These are phyloP conservation scores for Chlorella sp. DNA, from an alignment of 139 green algal genomes.

Conservation along the genomic window DNA sequence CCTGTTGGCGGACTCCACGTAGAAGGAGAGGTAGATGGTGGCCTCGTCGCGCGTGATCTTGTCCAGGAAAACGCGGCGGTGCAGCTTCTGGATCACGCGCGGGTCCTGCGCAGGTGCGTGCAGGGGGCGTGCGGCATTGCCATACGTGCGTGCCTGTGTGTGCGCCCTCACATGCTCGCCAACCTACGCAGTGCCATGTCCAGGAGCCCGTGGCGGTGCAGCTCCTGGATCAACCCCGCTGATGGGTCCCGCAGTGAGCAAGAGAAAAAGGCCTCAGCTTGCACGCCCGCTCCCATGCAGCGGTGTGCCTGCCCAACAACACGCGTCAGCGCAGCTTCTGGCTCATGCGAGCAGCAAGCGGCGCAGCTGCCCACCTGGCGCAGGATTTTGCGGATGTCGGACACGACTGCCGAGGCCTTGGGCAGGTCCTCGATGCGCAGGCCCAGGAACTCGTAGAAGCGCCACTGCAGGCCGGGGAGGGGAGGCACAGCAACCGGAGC, in stretches of 20 bases:
- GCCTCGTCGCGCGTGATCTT: constrained; percentile 76
- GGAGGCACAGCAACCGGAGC: no score
- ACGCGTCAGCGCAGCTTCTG: no score
- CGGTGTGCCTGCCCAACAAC: no score
- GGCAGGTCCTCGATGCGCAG: constrained; percentile 58
- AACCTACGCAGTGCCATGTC: no score
- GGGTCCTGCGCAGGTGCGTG: constrained; percentile 41
- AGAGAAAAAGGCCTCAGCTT: no score
- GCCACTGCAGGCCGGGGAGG: constrained; percentile 71
- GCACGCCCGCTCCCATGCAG: no score
- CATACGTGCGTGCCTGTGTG: no score
- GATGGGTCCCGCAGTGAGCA: no score
- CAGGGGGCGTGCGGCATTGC: background rate
- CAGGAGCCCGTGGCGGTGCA: no score
- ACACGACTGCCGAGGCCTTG: constrained; percentile 48
- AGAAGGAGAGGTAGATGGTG: constrained; percentile 82
- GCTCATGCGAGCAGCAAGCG: no score
- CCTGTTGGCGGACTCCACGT: constrained; percentile 77
- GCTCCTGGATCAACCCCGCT: no score
- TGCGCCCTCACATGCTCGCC: no score
- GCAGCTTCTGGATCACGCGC: constrained; percentile 90
- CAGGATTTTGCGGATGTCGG: constrained; percentile 74
- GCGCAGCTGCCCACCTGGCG: background rate
- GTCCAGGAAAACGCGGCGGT: constrained; percentile 89
- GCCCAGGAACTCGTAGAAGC: constrained; percentile 85